phyloP scores from a whole-genome alignment of 352 stramenopile genomes.

The Phytophthora hibernalis region DNA sequence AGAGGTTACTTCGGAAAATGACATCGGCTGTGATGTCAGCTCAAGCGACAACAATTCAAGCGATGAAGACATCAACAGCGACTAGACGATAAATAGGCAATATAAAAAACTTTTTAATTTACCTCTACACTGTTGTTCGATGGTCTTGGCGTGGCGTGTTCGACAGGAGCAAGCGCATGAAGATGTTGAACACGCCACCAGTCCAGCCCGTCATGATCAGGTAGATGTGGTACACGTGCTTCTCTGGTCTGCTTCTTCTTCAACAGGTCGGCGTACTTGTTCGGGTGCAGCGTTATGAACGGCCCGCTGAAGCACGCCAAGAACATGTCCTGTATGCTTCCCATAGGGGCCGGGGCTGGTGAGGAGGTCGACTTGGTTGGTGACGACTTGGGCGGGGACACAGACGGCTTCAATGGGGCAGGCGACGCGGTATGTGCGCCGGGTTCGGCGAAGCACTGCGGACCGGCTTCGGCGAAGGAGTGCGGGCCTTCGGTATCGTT shows the following conservation, averaged over 20 bases:
- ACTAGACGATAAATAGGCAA: not conserved
- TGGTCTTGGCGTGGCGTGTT: no score
- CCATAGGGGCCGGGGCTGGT: constrained; percentile 27
- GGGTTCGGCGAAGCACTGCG: constrained; percentile 33
- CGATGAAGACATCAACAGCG: not conserved
- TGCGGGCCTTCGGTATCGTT: constrained; percentile 42
- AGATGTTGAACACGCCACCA: constrained; percentile 91
- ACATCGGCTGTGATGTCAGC: constrained; percentile 1
- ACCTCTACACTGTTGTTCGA: no score
- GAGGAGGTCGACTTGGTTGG: constrained; percentile 26
- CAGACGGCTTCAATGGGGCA: constrained; percentile 21
- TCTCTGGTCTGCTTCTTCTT: no score
- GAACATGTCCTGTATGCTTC: no score
- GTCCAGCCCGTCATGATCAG: no score
- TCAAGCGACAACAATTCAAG: not conserved
- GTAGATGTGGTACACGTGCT: no score
- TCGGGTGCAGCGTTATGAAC: constrained; percentile 35
- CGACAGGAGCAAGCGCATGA: no score
- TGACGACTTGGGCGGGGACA: constrained; percentile 24
- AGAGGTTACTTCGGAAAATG: not conserved
- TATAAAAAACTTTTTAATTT: constrained; percentile 55
- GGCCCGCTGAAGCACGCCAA: no score
- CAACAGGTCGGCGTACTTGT: no score
- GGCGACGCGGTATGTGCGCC: constrained; percentile 32
- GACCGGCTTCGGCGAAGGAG: constrained; percentile 42